A percentile compares a stretch with the other conserved stretches of the same genome.
Evolutionary conservation across 2,329 filamentous ascomycete species (phyloP).

Genomic region (Aureobasidium subglaciale): DNA sequence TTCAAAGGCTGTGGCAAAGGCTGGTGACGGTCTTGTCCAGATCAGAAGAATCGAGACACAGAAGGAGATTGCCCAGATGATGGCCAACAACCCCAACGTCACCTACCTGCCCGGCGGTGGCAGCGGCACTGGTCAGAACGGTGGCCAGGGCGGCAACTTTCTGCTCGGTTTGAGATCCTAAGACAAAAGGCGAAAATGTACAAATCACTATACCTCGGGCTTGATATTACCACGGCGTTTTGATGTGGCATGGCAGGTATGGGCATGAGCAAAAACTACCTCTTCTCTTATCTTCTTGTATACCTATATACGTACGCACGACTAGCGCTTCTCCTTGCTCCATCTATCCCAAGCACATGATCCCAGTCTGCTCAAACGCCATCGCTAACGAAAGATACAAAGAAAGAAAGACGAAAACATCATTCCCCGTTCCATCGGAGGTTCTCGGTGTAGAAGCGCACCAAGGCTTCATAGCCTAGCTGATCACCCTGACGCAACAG

Average conservation of each 20-base stretch:
- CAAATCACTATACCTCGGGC: slow-evolving; percentile 2
- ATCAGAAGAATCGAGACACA: slow-evolving; percentile 97
- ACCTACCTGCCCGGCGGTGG: slow-evolving; percentile 79
- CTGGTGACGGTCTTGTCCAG: slow-evolving; percentile 86
- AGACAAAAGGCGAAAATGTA: slow-evolving; percentile 6
- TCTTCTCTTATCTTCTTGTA: slow-evolving; percentile 14
- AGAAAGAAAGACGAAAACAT: neutral
- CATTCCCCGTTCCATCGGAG: slow-evolving; percentile 33
- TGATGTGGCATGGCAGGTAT: slow-evolving; percentile 14
- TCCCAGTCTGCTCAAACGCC: neutral
- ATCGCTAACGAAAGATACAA: neutral
- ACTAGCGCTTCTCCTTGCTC: slow-evolving; percentile 9
- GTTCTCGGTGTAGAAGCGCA: slow-evolving; percentile 61
- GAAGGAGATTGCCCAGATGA: slow-evolving; percentile 86
- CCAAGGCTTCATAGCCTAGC: slow-evolving; percentile 60
- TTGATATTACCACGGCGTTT: slow-evolving; percentile 11
- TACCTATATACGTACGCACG: slow-evolving; percentile 9
- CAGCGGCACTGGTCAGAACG: slow-evolving; percentile 46
- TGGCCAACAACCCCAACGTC: slow-evolving; percentile 88
- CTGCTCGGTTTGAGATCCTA: slow-evolving; percentile 58
- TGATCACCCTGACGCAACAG: slow-evolving; percentile 61
- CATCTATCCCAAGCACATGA: neutral
- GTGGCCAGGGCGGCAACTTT: slow-evolving; percentile 48
- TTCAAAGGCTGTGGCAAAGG: slow-evolving; percentile 84
- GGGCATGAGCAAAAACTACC: slow-evolving; percentile 12